These are phyloP conservation scores for Fragaria nilgerrensis DNA, from an alignment of 306 rosid genomes.

Conservation along the genomic window DNA sequence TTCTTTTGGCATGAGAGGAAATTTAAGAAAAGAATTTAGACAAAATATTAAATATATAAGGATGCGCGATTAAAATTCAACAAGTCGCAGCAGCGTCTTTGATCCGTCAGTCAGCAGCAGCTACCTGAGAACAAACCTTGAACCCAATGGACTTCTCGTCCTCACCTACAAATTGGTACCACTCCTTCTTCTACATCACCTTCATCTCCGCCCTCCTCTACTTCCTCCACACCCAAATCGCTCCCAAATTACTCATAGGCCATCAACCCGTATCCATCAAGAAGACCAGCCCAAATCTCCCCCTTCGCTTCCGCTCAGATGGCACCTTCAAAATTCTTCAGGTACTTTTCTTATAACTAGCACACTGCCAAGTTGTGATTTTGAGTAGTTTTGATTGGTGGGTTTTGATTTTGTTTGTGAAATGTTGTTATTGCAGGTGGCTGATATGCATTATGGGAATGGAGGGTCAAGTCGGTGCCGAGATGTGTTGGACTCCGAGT, in stretches of 20 bases:
- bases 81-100: neutral
- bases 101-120: neutral
- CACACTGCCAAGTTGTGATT: neutral
- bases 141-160: neutral
- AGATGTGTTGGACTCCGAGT: slow-evolving; percentile 65
- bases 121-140: neutral
- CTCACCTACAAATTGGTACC: slow-evolving; percentile 32
- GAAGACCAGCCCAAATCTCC: slow-evolving; percentile 50
- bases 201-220: slow-evolving; percentile 28
- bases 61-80: neutral
- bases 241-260: slow-evolving; percentile 35
- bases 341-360: slow-evolving; percentile 20
- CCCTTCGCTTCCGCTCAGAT: slow-evolving; percentile 75
- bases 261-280: slow-evolving; percentile 42
- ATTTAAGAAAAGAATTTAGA: too few relatives aligned
- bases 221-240: slow-evolving; percentile 33
- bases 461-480: slow-evolving; percentile 65
- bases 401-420: neutral
- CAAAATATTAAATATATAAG: too few relatives aligned
- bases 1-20: too few relatives aligned
- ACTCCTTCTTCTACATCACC: slow-evolving; percentile 40
- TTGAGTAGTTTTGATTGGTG: neutral
- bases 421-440: slow-evolving; percentile 40
- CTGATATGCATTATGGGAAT: slow-evolving; percentile 87
- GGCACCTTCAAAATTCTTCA: slow-evolving; percentile 93